A percentile compares a stretch with the other conserved stretches of the same genome.
Evolutionary conservation across 192 early-diverging fungal genomes (phyloP).

Genomic region (Coemansia sp.): DNA sequence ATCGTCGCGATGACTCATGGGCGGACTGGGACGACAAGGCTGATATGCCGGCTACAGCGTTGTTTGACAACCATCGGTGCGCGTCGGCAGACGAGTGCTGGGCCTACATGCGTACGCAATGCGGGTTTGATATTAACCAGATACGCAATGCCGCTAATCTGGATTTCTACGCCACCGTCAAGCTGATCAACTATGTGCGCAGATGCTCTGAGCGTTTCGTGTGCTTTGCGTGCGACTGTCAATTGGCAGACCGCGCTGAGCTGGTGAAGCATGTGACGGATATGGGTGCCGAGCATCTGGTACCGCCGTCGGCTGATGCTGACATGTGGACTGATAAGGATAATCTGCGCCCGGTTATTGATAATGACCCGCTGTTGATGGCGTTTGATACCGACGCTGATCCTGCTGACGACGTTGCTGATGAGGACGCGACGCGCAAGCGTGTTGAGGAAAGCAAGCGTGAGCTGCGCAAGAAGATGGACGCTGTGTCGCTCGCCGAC

Average conservation of each 20-base stretch:
- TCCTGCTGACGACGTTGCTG: slow-evolving; percentile 28
- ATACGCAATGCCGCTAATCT: slow-evolving; percentile 58
- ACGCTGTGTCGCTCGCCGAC: slow-evolving; percentile 15
- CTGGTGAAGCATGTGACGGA: slow-evolving; percentile 68
- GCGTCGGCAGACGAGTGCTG: slow-evolving; percentile 61
- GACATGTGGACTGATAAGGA: slow-evolving; percentile 75
- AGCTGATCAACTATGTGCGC: slow-evolving; percentile 86
- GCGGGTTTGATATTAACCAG: slow-evolving; percentile 73
- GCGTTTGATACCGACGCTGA: slow-evolving; percentile 64
- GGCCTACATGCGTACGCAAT: slow-evolving; percentile 72
- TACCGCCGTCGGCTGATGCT: slow-evolving; percentile 53
- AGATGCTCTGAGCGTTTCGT: slow-evolving; percentile 58
- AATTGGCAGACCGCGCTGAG: slow-evolving; percentile 47
- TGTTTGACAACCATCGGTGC: slow-evolving; percentile 73
- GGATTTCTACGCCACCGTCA: slow-evolving; percentile 83
- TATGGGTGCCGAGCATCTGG: slow-evolving; percentile 54
- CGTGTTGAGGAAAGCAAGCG: slow-evolving; percentile 41
- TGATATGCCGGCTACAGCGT: slow-evolving; percentile 66
- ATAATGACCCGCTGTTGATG: slow-evolving; percentile 84
- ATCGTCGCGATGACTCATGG: slow-evolving; percentile 59
- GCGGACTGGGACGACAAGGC: slow-evolving; percentile 79
- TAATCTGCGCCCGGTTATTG: slow-evolving; percentile 75
- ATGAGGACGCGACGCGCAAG: slow-evolving; percentile 33
- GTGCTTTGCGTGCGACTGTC: slow-evolving; percentile 71
- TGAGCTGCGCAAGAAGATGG: slow-evolving; percentile 33